A percentile compares a stretch with the other conserved stretches of the same genome.
phyloP scores from a whole-genome alignment of 106 monocot genomes.

The Dendrobium catenatum region DNA sequence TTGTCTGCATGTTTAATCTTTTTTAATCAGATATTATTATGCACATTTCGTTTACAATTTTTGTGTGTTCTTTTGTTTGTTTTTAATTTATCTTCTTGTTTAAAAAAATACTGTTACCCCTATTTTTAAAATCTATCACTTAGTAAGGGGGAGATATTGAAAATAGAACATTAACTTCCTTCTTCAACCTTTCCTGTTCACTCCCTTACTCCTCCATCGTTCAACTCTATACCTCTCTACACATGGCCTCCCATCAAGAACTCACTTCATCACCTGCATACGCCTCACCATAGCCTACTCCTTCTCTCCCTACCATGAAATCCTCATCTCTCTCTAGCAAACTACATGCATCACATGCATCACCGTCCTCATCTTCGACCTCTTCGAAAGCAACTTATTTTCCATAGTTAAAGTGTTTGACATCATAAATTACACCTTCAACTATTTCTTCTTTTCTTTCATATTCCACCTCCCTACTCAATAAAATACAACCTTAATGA shows the following conservation, averaged over 20 bases:
- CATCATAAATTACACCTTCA: background rate
- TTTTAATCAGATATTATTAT: too few species aligned
- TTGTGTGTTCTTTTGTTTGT: too few species aligned
- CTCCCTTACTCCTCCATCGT: too few species aligned
- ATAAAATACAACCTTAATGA: background rate
- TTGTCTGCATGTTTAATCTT: too few species aligned
- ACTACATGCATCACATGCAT: background rate
- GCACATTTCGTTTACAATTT: too few species aligned
- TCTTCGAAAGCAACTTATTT: background rate
- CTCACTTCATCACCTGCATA: background rate
- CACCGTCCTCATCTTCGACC: background rate
- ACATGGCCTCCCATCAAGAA: background rate
- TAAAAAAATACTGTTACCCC: too few species aligned
- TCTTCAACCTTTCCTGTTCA: too few species aligned
- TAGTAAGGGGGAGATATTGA: too few species aligned
- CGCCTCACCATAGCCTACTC: background rate
- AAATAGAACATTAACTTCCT: too few species aligned
- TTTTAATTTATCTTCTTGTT: too few species aligned
- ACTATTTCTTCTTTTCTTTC: background rate
- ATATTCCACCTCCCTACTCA: background rate
- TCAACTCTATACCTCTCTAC: too few species aligned
- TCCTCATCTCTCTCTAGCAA: background rate
- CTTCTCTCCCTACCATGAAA: background rate
- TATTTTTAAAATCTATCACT: too few species aligned
- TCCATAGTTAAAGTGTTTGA: background rate